Percentiles rank a stretch among this genome's conserved stretches.
These are phyloP conservation scores for Centaurea solstitialis DNA, from an alignment of 129 eudicot species.

Conservation along the genomic window DNA sequence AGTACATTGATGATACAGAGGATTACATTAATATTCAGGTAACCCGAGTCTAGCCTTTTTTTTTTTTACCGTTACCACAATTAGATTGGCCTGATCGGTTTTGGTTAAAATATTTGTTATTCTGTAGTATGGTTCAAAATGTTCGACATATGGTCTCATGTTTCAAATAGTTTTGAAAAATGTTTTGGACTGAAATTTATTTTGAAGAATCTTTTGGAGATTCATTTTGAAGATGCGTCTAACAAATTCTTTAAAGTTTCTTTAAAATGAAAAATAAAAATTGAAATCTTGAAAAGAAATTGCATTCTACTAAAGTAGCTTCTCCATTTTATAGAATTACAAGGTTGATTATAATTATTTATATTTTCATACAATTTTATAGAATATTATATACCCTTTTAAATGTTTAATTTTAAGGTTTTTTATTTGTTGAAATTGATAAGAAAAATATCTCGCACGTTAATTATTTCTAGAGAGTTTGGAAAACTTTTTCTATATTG, in stretches of 20 bases:
- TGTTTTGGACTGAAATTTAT: not conserved
- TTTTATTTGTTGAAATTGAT: too few relatives aligned
- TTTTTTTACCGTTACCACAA: not conserved
- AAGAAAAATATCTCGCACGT: too few relatives aligned
- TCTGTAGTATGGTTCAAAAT: not conserved
- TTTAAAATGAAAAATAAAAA: not conserved
- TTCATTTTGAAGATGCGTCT: not conserved
- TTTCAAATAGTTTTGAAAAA: not conserved
- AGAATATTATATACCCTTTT: too few relatives aligned
- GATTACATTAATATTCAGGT: constrained; percentile 97
- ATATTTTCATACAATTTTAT: too few relatives aligned
- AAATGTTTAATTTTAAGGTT: too few relatives aligned
- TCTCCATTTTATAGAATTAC: too few relatives aligned
- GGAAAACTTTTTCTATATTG: too few relatives aligned
- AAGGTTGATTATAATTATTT: too few relatives aligned
- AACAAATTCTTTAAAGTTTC: not conserved
- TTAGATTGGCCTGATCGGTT: not conserved
- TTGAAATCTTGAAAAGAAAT: not conserved
- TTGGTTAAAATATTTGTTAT: not conserved
- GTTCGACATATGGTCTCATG: not conserved
- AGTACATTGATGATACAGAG: constrained; percentile 94
- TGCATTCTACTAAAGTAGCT: too few relatives aligned
- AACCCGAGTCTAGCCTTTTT: not conserved
- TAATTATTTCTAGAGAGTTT: too few relatives aligned
- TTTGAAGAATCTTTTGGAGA: too few relatives aligned